A percentile compares a stretch with the other conserved stretches of the same genome.
These are phyloP conservation scores for Pseudogymnoascus sp. DNA, from an alignment of 2,329 filamentous ascomycete genomes.

Conservation along the genomic window DNA sequence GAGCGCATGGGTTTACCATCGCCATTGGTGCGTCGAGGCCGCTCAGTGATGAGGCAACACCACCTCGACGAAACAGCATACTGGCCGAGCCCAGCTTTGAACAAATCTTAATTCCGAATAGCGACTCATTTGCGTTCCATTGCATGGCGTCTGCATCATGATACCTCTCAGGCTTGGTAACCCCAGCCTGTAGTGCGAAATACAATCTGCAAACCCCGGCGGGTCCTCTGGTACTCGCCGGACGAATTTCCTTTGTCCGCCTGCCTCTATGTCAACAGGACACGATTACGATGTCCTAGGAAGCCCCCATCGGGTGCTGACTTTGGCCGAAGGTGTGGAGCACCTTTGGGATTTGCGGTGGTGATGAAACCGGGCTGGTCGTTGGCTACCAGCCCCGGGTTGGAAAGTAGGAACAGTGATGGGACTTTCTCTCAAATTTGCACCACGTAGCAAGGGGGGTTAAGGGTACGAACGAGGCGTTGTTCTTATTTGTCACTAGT, in stretches of 20 bases:
- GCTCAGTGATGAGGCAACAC: slow-evolving; percentile 19
- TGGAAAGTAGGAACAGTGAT: not conserved
- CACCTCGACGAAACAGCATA: slow-evolving; percentile 2
- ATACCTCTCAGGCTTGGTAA: slow-evolving; percentile 33
- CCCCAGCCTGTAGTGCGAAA: slow-evolving; percentile 23
- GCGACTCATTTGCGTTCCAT: slow-evolving; percentile 8
- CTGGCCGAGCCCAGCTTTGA: slow-evolving; percentile 7
- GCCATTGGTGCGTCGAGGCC: slow-evolving; percentile 91
- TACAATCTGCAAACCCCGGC: slow-evolving; percentile 1
- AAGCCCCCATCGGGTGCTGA: not conserved
- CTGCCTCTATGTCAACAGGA: slow-evolving; percentile 2
- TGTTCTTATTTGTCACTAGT: slow-evolving; percentile 8
- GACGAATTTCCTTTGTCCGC: slow-evolving; percentile 5
- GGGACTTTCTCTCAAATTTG: not conserved
- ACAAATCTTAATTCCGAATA: slow-evolving; percentile 8
- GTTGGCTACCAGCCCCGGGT: not conserved
- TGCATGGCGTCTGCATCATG: slow-evolving; percentile 31
- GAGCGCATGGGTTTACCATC: slow-evolving; percentile 95
- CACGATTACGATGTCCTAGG: not conserved
- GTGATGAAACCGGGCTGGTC: not conserved
- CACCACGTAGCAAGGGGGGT: not conserved
- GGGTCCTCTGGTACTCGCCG: slow-evolving; percentile 22
- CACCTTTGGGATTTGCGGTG: not conserved
- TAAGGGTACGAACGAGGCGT: slow-evolving; percentile 1
- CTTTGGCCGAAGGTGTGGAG: not conserved